Evolutionary conservation across 768 basidiomycete species (phyloP).

Genomic region (Podaxis sp.): DNA sequence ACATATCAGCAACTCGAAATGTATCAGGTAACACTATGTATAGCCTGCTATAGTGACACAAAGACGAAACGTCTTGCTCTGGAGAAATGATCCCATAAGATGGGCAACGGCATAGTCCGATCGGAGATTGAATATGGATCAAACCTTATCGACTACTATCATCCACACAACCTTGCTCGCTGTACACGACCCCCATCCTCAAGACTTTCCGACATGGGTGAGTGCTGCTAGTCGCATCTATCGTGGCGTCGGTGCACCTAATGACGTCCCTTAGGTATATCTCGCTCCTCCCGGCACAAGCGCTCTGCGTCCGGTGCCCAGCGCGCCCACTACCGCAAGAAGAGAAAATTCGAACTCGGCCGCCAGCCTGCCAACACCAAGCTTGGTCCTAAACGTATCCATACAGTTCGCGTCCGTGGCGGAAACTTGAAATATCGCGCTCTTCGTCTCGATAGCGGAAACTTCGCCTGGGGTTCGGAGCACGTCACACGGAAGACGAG

Average conservation of each 20-base stretch:
- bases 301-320: constrained; percentile 91
- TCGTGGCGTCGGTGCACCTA: constrained; percentile 12
- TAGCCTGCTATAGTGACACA: neutral
- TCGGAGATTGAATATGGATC: constrained; percentile 32
- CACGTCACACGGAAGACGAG: constrained; percentile 93
- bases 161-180: constrained; percentile 47
- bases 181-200: constrained; percentile 55
- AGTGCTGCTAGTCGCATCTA: constrained; percentile 38
- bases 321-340: constrained; percentile 97
- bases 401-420: constrained; percentile 92
- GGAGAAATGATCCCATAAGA: neutral
- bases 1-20: no score
- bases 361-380: constrained; percentile 98
- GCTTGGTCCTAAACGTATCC: constrained; percentile 93
- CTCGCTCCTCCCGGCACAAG: constrained; percentile 96
- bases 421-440: constrained; percentile 96
- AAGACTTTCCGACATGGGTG: constrained; percentile 78
- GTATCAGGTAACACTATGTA: no score
- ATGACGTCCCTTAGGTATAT: constrained; percentile 69
- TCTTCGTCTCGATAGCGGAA: constrained; percentile 93
- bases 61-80: neutral
- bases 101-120: constrained; percentile 19
- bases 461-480: constrained; percentile 99
- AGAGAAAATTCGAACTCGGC: constrained; percentile 99
- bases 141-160: constrained; percentile 51